These are phyloP conservation scores for Hericium coralloides DNA, from an alignment of 768 basidiomycete genomes.

Conservation along the genomic window DNA sequence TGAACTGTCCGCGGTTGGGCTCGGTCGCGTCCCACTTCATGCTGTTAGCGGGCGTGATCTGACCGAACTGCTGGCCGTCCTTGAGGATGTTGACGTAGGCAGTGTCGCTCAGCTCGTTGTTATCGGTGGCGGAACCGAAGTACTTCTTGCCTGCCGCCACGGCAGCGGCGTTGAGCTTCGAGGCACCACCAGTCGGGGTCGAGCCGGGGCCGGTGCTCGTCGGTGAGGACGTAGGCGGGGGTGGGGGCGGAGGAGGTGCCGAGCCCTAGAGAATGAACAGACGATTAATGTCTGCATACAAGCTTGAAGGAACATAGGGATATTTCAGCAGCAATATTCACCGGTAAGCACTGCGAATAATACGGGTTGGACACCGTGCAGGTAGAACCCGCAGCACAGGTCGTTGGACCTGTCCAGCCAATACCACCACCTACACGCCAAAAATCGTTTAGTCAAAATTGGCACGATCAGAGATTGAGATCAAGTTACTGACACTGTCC, in stretches of 20 bases:
- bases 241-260: neutral
- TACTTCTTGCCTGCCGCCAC: slow-evolving; percentile 28
- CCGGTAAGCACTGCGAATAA: slow-evolving; percentile 37
- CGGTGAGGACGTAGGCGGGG: neutral
- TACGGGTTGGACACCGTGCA: slow-evolving; percentile 32
- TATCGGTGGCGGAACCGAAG: slow-evolving; percentile 41
- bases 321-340: neutral
- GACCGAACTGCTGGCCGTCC: slow-evolving; percentile 30
- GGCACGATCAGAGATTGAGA: neutral
- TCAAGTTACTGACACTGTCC: slow-evolving; percentile 10
- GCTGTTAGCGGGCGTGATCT: slow-evolving; percentile 36
- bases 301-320: neutral
- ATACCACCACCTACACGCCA: slow-evolving; percentile 24
- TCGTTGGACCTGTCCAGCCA: slow-evolving; percentile 26
- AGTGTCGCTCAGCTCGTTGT: slow-evolving; percentile 32
- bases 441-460: neutral
- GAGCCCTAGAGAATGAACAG: neutral
- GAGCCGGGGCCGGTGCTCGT: neutral
- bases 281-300: no score
- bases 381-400: slow-evolving; percentile 31
- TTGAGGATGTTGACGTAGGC: slow-evolving; percentile 29
- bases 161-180: neutral
- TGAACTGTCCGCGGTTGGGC: slow-evolving; percentile 37
- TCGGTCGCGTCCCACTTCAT: slow-evolving; percentile 49
- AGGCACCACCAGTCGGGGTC: neutral